Conservation (phyloP, 306 rosid species). For the Trichosanthes truncata region DNA sequence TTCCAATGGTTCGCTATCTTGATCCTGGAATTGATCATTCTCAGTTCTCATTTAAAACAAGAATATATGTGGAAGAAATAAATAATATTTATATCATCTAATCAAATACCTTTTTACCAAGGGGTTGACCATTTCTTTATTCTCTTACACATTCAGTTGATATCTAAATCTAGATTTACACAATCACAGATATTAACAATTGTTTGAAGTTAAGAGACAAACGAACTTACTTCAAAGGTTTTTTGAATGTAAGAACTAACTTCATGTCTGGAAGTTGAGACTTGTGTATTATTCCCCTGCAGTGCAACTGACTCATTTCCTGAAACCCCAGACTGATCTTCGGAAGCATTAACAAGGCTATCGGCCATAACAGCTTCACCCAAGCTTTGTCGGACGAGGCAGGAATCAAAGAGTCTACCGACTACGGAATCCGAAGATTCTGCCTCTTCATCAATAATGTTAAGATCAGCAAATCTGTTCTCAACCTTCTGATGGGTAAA, state of each 20-base stretch:
- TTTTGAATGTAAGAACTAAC: not conserved
- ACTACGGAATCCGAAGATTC: conserved; percentile 10
- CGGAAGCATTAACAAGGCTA: conserved; percentile 7
- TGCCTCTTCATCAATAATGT: conserved; percentile 23
- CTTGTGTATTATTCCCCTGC: conserved; percentile 11
- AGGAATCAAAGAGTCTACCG: conserved; percentile 8
- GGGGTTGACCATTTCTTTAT: not conserved
- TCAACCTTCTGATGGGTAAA: conserved; percentile 13
- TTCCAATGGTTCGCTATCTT: conserved; percentile 30
- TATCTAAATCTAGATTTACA: not conserved
- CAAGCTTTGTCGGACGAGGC: not conserved
- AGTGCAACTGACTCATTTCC: conserved; percentile 16
- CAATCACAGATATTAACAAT: not conserved
- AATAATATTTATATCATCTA: not conserved
- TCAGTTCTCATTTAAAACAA: conserved; percentile 21
- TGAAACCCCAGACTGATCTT: conserved; percentile 13
- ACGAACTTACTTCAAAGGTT: not conserved
- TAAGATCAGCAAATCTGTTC: conserved; percentile 26
- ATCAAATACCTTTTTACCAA: not conserved
- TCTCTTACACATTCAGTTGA: not conserved
- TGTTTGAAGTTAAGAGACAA: not conserved
- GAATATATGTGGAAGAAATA: conserved; percentile 7
- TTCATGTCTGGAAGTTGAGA: not conserved
- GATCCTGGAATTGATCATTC: conserved; percentile 25
- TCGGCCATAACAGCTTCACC: conserved; percentile 14